Percentiles rank a stretch among this genome's conserved stretches.
These are phyloP conservation scores for Ophiostoma sp. DNA, from an alignment of 2,329 filamentous ascomycete species.

Conservation along the genomic window DNA sequence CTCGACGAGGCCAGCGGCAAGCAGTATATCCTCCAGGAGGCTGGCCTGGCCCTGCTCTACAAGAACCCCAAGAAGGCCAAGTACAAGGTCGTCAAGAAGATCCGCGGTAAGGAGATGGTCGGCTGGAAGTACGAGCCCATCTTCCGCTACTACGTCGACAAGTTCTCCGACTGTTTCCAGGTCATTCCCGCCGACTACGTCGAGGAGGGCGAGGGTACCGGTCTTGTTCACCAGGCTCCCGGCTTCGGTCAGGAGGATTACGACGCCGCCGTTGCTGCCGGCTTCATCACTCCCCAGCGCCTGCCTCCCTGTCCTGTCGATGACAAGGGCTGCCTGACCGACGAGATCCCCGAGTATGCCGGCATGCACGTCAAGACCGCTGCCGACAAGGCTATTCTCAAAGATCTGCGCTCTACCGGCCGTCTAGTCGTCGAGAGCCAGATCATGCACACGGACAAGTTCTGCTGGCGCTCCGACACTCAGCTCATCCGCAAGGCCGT, in stretches of 20 bases:
- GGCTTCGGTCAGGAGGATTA: constrained; percentile 97
- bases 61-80: constrained; percentile 96
- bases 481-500: constrained; percentile 89
- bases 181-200: constrained; percentile 83
- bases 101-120: constrained; percentile 77
- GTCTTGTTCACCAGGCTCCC: constrained; percentile 88
- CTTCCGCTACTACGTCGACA: constrained; percentile 83
- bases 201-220: constrained; percentile 82
- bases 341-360: constrained; percentile 70
- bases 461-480: constrained; percentile 92
- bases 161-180: constrained; percentile 80
- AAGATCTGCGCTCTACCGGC: constrained; percentile 70
- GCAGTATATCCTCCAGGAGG: constrained; percentile 78
- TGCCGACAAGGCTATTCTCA: constrained; percentile 90
- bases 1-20: constrained; percentile 75
- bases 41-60: constrained; percentile 74
- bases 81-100: constrained; percentile 73
- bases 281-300: constrained; percentile 69
- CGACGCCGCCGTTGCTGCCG: constrained; percentile 67
- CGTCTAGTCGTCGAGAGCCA: constrained; percentile 79
- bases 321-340: constrained; percentile 70
- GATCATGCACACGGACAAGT: constrained; percentile 85
- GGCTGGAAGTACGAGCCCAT: constrained; percentile 85
- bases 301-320: constrained; percentile 89
- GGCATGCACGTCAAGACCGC: constrained; percentile 88